Conservation (phyloP, 1,139 yeast species). For the Yamadazyma mexicana region DNA sequence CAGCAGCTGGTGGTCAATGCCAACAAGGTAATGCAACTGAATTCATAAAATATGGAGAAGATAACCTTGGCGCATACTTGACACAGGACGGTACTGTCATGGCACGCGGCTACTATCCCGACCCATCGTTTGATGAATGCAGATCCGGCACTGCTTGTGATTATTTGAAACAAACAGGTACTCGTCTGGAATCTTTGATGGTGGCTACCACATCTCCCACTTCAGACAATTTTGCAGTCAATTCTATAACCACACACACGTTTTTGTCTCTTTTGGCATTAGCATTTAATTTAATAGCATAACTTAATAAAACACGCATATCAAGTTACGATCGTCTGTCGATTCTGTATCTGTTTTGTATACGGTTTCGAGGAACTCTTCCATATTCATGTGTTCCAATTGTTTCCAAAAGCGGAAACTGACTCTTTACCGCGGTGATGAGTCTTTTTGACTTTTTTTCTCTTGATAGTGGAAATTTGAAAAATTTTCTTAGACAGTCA, state of each 20-base stretch:
- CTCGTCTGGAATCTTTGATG: neutral
- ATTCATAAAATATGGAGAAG: slow-evolving; percentile 4
- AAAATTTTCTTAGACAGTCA: neutral
- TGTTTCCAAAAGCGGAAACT: slow-evolving; percentile 2
- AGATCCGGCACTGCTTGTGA: slow-evolving; percentile 7
- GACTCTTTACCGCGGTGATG: slow-evolving; percentile 8
- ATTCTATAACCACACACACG: neutral
- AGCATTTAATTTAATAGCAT: slow-evolving; percentile 3
- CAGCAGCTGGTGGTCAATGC: slow-evolving; percentile 3
- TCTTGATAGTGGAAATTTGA: neutral
- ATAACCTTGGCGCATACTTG: slow-evolving; percentile 4
- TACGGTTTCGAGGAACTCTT: neutral
- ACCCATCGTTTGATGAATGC: slow-evolving; percentile 8
- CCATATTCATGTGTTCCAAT: neutral
- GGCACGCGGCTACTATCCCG: slow-evolving; percentile 8
- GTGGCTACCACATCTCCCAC: neutral
- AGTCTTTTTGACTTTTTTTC: neutral
- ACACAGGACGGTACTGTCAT: slow-evolving; percentile 3
- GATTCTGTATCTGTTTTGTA: neutral
- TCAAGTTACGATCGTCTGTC: no score
- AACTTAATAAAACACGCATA: neutral
- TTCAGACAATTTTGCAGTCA: neutral
- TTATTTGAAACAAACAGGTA: slow-evolving; percentile 3
- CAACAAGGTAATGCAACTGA: slow-evolving; percentile 3
- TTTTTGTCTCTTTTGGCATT: slow-evolving; percentile 1